phyloP scores from a whole-genome alignment of 2,329 filamentous ascomycete species.

The Ophiostoma populinum region DNA sequence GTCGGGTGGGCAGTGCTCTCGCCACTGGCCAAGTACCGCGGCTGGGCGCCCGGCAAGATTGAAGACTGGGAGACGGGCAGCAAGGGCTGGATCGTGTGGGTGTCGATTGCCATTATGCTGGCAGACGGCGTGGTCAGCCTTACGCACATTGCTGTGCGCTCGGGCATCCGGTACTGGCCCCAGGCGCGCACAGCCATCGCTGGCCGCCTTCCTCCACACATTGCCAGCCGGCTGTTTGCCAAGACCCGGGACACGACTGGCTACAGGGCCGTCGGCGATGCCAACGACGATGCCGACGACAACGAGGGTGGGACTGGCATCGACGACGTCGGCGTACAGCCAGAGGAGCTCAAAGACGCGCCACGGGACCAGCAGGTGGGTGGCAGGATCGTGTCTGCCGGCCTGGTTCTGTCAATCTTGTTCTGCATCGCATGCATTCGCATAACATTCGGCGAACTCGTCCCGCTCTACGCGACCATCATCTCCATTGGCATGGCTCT shows the following conservation, averaged over 20 bases:
- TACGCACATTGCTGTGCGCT: conserved; percentile 52
- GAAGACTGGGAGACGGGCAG: conserved; percentile 82
- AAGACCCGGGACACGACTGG: conserved; percentile 8
- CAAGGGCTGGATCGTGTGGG: conserved; percentile 98
- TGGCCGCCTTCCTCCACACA: neutral
- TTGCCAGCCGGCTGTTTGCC: neutral
- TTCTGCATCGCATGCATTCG: conserved; percentile 73
- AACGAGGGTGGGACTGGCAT: conserved; percentile 3
- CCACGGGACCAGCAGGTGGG: conserved; percentile 70
- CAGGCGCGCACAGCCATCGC: conserved; percentile 1
- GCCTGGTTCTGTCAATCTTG: conserved; percentile 57
- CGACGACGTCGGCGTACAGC: conserved; percentile 5
- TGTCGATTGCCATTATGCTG: conserved; percentile 91
- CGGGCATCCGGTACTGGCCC: conserved; percentile 9
- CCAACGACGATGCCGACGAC: conserved; percentile 1
- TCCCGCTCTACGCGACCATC: conserved; percentile 60
- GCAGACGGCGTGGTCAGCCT: conserved; percentile 83
- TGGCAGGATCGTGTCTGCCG: conserved; percentile 50
- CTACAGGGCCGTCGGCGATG: conserved; percentile 11
- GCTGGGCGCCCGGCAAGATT: conserved; percentile 80
- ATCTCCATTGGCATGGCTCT: conserved; percentile 74
- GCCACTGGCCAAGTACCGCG: conserved; percentile 66
- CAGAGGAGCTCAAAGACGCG: conserved; percentile 45
- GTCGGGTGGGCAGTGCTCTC: conserved; percentile 85
- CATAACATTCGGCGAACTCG: conserved; percentile 60